These are phyloP conservation scores for Ophiobolus disseminans DNA, from an alignment of 2,329 filamentous ascomycete species.

Conservation along the genomic window DNA sequence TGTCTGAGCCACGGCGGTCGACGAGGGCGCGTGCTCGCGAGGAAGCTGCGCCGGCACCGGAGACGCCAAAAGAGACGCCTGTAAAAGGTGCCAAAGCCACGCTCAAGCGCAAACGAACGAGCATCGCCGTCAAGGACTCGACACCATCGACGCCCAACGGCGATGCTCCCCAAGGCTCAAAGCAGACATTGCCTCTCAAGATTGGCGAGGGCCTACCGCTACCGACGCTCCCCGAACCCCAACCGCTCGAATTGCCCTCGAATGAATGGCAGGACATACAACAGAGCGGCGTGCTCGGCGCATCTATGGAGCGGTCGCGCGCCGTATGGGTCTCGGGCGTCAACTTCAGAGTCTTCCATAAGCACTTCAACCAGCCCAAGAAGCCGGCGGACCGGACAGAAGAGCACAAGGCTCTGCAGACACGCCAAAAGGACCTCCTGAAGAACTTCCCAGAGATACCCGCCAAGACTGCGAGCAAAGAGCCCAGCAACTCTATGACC, in stretches of 20 bases:
- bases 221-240: slow-evolving; percentile 72
- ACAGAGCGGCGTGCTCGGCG: slow-evolving; percentile 77
- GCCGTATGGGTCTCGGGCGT: slow-evolving; percentile 53
- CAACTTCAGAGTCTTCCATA: slow-evolving; percentile 49
- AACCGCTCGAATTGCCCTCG: slow-evolving; percentile 67
- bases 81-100: slow-evolving; percentile 35
- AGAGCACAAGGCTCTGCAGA: slow-evolving; percentile 64
- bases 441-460: slow-evolving; percentile 49
- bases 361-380: slow-evolving; percentile 45
- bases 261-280: slow-evolving; percentile 76
- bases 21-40: slow-evolving; percentile 46
- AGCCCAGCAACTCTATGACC: slow-evolving; percentile 51
- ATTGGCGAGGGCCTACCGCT: slow-evolving; percentile 71
- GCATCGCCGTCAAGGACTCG: slow-evolving; percentile 30
- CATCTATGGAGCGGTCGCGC: slow-evolving; percentile 76
- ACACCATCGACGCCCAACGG: slow-evolving; percentile 32
- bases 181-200: slow-evolving; percentile 63
- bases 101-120: slow-evolving; percentile 45
- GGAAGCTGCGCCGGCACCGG: slow-evolving; percentile 36
- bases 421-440: slow-evolving; percentile 65
- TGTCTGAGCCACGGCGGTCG: slow-evolving; percentile 48
- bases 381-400: slow-evolving; percentile 65
- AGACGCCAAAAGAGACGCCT: slow-evolving; percentile 36
- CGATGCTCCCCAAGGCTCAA: slow-evolving; percentile 21
- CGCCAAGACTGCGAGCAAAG: no score